Base-by-base conservation (phyloP, 495 filamentous ascomycete genomes). In the Daldinia caldariorum region DNA sequence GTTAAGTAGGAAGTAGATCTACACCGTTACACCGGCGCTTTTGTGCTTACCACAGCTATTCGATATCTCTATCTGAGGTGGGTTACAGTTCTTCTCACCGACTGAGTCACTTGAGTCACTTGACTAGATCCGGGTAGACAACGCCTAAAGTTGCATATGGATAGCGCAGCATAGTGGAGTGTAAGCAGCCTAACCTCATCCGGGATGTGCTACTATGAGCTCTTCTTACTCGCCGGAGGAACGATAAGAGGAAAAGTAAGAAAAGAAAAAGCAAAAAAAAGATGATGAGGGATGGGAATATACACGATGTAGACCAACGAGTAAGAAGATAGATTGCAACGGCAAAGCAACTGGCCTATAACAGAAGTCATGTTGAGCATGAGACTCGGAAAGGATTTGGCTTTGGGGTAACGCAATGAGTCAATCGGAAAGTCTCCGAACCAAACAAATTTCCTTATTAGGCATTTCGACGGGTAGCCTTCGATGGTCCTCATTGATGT, bases 61-160 rank as follows among this genome's bases (percentile, higher is more conserved):
- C 16, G 43, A 53, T 7, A 32, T 20, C 12, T 53, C n/a, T 14
- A 16, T 32, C 49, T 2, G n/a, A 53, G 26, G 49, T 32, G 29
- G 49, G 22, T 53, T 29, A 20, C 26, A 29, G 49, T 53, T 53
- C 22, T 29, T 32, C 3, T 53, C 49, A 53, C 49, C 49, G 49
- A 53, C 14, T 53, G 49, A 53, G 49, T 53, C 49, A 53, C 49
- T 9, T 53, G 49, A 32, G 49, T 53, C 49, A 53, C 49, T 9
- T 32, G 12, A 10, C 29, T 53, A n/a, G 2, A 53, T 32, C 29
- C 26, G 20, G 49, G 26, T 51, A 29, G 22, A 22, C 29, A 29
- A 32, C 12, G 49, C 31, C 49, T 14, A 32, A 29, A 53, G 22
- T 31, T 31, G 29, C 49, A 32, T 32, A 32, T 53, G 22, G n/a